Evolutionary conservation across 208 protist species (phyloP), one percentile per base, ranked within the genome.

Genomic region (Crithidia thermophila): DNA sequence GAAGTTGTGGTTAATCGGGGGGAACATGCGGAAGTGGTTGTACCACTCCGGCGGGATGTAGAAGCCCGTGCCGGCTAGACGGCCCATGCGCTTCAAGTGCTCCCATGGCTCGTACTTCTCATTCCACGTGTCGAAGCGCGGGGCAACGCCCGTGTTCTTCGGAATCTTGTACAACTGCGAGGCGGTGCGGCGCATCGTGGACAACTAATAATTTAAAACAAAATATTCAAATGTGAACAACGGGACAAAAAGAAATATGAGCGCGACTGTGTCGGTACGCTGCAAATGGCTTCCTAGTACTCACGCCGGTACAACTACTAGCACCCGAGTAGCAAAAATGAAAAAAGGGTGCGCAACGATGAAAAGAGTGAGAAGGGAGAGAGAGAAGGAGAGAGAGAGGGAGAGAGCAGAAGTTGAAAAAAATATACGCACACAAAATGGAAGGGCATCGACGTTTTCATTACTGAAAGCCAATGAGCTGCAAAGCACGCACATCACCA

Each of bases 11-110:
- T 92, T 85, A 28, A 94, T 90, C 20, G 91, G 91, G 25, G 91
- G 91, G 66, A 97, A 97, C 88, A 97, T 94, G 64, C 91, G 85
- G 56, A 97, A 97, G 84, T 97, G 91, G 39, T 85, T 91, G 82
- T 97, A 97, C 91, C 91, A 97, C 69, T 94, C 88, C 4, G 91
- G 91, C 0, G 91, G 91, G 52, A 97, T 94, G 82, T 97, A 97
- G 74, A 97, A 97, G 55, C 91, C 91, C 23, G 88, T 97, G 67
- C 91, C 91, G 0, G 75, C 91, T 0, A 97, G 74, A 4, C 87
- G 79, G 25, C 85, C 88, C 91, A 97, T 97, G 21, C 87, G 88
- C 75, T 85, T 86, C 81, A 97, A 89, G 70, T 92, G 87, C 68
- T 85, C 85, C 87, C 89, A 94, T n/a, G 91, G 87, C 78, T 97